Conservation (phyloP, 2,329 filamentous ascomycete species). For the Xylaria sp. region DNA sequence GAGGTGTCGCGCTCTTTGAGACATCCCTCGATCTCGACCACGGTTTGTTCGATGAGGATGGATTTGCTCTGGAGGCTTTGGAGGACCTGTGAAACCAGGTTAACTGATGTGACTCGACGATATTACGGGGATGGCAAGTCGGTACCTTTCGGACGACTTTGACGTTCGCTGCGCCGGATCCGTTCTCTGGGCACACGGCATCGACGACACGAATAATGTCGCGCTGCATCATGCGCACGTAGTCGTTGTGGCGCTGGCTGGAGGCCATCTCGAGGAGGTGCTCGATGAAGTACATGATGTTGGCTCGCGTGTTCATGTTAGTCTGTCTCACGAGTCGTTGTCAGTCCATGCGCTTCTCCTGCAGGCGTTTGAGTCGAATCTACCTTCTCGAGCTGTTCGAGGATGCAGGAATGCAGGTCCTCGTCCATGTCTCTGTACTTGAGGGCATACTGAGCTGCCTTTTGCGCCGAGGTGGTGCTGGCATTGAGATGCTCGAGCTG, state of each 20-base stretch:
- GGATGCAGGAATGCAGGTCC: constrained; percentile 92
- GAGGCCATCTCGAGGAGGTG: constrained; percentile 83
- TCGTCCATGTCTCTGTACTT: constrained; percentile 94
- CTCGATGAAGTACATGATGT: constrained; percentile 99
- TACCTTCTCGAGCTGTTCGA: constrained; percentile 88
- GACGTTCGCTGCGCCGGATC: constrained; percentile 85
- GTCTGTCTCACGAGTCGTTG: constrained; percentile 46
- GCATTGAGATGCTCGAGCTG: constrained; percentile 89
- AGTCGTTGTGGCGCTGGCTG: constrained; percentile 70
- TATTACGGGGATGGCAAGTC: neutral
- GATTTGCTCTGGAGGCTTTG: constrained; percentile 63
- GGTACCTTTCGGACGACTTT: constrained; percentile 80
- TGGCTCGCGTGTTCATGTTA: constrained; percentile 93
- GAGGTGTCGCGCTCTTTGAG: constrained; percentile 72
- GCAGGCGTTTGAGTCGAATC: neutral
- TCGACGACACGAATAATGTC: constrained; percentile 91
- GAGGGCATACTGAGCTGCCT: constrained; percentile 90
- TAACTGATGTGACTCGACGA: constrained; percentile 5
- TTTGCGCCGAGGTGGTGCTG: constrained; percentile 80
- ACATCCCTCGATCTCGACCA: constrained; percentile 74
- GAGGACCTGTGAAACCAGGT: constrained; percentile 49
- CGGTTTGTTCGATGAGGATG: constrained; percentile 68
- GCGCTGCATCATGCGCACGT: constrained; percentile 89
- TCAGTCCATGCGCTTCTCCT: constrained; percentile 2
- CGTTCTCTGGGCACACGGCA: constrained; percentile 80